These are phyloP conservation scores for Pichia sp. DNA, from an alignment of 1,139 yeast species.

Conservation along the genomic window DNA sequence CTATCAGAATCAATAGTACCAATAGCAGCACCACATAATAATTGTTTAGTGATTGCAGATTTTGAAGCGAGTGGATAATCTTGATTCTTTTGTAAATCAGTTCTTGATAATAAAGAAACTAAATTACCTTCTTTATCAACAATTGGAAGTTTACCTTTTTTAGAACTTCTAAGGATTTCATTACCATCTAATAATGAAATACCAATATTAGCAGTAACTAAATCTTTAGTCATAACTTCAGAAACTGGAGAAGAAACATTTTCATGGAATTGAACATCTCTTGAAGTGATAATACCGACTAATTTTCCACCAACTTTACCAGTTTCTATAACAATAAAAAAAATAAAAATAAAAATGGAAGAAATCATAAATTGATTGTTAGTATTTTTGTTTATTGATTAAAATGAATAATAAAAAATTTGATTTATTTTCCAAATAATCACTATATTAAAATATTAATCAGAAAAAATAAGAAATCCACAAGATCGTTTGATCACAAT, in stretches of 20 bases:
- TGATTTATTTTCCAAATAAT: too few species aligned
- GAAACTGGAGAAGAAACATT: constrained; percentile 55
- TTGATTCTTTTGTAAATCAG: constrained; percentile 95
- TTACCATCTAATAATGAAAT: constrained; percentile 82
- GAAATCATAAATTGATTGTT: constrained; percentile 6
- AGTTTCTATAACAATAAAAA: constrained; percentile 49
- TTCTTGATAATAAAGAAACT: constrained; percentile 85
- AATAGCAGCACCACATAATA: constrained; percentile 97
- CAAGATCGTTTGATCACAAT: constrained; percentile 95
- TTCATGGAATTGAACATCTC: constrained; percentile 95
- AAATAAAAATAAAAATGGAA: neutral
- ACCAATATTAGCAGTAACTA: constrained; percentile 79
- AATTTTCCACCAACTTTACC: constrained; percentile 88
- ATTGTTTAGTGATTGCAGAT: constrained; percentile 87
- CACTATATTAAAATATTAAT: constrained; percentile 20
- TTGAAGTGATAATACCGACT: constrained; percentile 91
- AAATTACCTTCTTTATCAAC: constrained; percentile 72
- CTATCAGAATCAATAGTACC: constrained; percentile 91
- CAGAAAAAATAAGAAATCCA: constrained; percentile 59
- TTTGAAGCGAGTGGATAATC: constrained; percentile 92
- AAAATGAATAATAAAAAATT: too few species aligned
- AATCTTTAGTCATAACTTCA: constrained; percentile 84
- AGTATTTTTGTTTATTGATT: too few species aligned
- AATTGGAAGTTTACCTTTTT: constrained; percentile 96
- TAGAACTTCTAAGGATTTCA: constrained; percentile 81